Conservation (phyloP, 1,284 basidiomycete species). For the Malassezia globosa region DNA sequence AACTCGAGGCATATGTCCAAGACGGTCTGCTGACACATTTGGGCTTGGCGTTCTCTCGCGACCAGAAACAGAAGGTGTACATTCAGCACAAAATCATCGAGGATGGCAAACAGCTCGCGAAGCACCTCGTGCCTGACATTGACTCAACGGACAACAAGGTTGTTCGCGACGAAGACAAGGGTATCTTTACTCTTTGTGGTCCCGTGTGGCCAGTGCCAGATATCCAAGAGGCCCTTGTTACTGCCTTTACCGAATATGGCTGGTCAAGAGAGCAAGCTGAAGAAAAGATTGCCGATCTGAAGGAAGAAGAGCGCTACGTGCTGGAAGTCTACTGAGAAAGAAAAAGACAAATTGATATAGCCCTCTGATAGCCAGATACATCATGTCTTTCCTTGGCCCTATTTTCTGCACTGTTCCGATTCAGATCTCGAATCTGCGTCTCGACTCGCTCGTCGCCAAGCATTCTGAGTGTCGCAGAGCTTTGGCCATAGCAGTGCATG, state of each 20-base stretch:
- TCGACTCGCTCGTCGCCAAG: no score
- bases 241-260: slow-evolving; percentile 61
- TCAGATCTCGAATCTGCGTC: no score
- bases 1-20: slow-evolving; percentile 59
- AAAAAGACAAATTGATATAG: no score
- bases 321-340: slow-evolving; percentile 68
- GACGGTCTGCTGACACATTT: slow-evolving; percentile 75
- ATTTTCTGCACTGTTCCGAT: no score
- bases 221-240: slow-evolving; percentile 80
- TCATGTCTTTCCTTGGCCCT: no score
- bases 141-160: slow-evolving; percentile 34
- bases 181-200: slow-evolving; percentile 88
- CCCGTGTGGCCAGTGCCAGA: slow-evolving; percentile 98
- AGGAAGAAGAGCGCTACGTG: slow-evolving; percentile 94
- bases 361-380: no score
- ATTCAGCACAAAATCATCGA: slow-evolving; percentile 97
- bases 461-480: no score
- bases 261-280: slow-evolving; percentile 62
- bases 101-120: slow-evolving; percentile 65
- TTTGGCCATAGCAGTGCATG: no score
- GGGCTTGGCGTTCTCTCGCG: slow-evolving; percentile 92
- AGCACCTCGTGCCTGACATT: slow-evolving; percentile 46
- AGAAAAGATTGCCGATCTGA: slow-evolving; percentile 73
- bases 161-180: slow-evolving; percentile 47
- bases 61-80: slow-evolving; percentile 79